These are phyloP conservation scores for Leishmania braziliensis DNA, from an alignment of 208 protist genomes.

Conservation along the genomic window DNA sequence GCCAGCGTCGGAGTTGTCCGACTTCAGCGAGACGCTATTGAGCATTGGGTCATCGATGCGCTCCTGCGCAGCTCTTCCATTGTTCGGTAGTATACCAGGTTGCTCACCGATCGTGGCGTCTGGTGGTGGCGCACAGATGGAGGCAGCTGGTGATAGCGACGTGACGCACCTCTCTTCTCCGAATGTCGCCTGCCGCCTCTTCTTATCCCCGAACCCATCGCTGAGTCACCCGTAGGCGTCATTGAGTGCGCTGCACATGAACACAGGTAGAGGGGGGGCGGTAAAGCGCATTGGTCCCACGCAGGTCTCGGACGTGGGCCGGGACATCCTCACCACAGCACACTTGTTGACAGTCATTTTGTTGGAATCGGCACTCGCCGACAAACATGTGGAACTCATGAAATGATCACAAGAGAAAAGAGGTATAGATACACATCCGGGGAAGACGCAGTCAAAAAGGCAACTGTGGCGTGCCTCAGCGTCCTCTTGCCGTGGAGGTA, in stretches of 20 bases:
- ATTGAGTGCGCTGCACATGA: not conserved
- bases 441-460: too few species aligned
- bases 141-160: not conserved
- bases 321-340: not conserved
- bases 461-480: not conserved
- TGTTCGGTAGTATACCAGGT: not conserved
- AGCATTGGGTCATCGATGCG: not conserved
- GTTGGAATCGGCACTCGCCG: not conserved
- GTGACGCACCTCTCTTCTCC: not conserved
- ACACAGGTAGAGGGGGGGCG: not conserved
- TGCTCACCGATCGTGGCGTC: slow-evolving; percentile 26
- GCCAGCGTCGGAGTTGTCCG: not conserved
- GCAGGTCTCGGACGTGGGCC: not conserved
- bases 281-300: not conserved
- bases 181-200: slow-evolving; percentile 17
- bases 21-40: not conserved
- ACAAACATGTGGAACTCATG: not conserved
- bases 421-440: not conserved
- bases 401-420: not conserved
- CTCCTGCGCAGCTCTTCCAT: not conserved
- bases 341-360: not conserved
- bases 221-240: not conserved
- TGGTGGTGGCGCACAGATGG: not conserved
- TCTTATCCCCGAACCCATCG: slow-evolving; percentile 11
- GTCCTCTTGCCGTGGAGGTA: not conserved